A percentile compares a stretch with the other conserved stretches of the same genome.
These are phyloP conservation scores for Kockovaella imperatae DNA, from an alignment of 768 basidiomycete species.

Conservation along the genomic window DNA sequence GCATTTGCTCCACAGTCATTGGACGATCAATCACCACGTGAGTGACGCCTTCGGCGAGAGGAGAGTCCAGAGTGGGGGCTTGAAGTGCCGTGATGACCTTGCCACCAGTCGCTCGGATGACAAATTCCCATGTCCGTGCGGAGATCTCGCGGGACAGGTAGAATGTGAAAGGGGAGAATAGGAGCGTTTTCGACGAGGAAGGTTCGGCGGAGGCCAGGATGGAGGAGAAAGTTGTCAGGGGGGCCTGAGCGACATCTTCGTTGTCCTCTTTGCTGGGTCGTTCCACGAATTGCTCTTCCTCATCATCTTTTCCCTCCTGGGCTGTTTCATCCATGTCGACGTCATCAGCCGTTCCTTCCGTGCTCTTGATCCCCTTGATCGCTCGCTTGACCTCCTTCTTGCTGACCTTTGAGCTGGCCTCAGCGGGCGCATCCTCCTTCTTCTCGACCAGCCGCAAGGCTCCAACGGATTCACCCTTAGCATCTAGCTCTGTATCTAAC, in stretches of 20 bases:
- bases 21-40: conserved; percentile 95
- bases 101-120: conserved; percentile 85
- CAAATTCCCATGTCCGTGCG: conserved; percentile 84
- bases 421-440: conserved; percentile 39
- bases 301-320: conserved; percentile 29
- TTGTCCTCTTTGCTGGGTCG: conserved; percentile 40
- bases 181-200: conserved; percentile 35
- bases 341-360: conserved; percentile 17
- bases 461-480: conserved; percentile 77
- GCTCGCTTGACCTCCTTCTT: conserved; percentile 54
- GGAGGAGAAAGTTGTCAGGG: conserved; percentile 52
- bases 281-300: conserved; percentile 44
- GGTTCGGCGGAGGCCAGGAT: conserved; percentile 41
- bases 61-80: conserved; percentile 11
- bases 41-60: conserved; percentile 66
- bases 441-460: conserved; percentile 68
- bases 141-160: conserved; percentile 91
- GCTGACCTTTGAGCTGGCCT: conserved; percentile 47
- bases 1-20: conserved; percentile 45
- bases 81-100: conserved; percentile 72
- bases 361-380: conserved; percentile 49
- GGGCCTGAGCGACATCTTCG: conserved; percentile 47
- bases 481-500: conserved; percentile 71
- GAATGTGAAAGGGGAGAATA: conserved; percentile 82
- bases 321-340: conserved; percentile 26